phyloP scores from a whole-genome alignment of 495 filamentous ascomycete genomes.

The Penicillium lividum region DNA sequence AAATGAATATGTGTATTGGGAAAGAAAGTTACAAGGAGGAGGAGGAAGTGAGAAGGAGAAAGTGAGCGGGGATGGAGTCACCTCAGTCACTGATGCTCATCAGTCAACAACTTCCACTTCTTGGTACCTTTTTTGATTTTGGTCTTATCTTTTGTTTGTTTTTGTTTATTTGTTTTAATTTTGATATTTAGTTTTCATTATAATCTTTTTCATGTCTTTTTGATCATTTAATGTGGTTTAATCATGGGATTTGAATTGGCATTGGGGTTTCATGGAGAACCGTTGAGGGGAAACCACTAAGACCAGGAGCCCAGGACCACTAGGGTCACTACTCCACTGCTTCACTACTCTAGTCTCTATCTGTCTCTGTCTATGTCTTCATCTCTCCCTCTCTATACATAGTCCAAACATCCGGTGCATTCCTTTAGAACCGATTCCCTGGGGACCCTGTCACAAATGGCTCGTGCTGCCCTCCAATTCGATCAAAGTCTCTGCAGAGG shows the following conservation, averaged over 20 bases:
- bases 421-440: constrained; percentile 28
- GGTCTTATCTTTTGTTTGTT: neutral
- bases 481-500: constrained; percentile 23
- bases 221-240: neutral
- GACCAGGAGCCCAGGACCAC: no score
- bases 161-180: neutral
- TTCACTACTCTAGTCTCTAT: neutral
- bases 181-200: neutral
- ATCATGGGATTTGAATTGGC: neutral
- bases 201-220: neutral
- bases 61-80: constrained; percentile 34
- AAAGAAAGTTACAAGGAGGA: constrained; percentile 19
- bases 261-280: neutral
- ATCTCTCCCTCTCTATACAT: neutral
- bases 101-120: neutral
- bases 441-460: constrained; percentile 26
- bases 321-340: no score
- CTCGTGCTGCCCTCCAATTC: constrained; percentile 28
- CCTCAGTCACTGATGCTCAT: constrained; percentile 16
- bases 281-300: no score
- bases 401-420: constrained; percentile 25
- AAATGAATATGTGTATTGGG: constrained; percentile 21
- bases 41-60: constrained; percentile 13
- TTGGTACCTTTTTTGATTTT: neutral
- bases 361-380: neutral